Evolutionary conservation across 257 asterid genomes (phyloP).

Genomic region (Sherardia arvensis): DNA sequence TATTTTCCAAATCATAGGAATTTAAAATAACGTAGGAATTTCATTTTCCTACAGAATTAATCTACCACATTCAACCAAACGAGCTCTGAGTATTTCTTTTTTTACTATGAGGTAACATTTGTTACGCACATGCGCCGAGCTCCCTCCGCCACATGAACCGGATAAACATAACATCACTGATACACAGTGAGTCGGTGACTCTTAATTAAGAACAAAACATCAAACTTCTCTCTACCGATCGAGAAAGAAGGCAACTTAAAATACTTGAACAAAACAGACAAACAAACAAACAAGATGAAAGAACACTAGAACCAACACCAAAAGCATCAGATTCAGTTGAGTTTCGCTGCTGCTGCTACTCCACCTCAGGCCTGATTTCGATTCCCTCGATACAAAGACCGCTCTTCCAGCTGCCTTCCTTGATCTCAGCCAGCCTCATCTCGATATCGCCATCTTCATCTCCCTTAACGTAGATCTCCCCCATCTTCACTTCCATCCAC

Average conservation of each 20-base stretch:
- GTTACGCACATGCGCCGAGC: no score
- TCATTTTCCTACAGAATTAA: no score
- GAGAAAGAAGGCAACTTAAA: background rate
- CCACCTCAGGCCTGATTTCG: constrained; percentile 61
- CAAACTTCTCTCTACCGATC: no score
- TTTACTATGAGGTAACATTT: no score
- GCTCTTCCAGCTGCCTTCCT: constrained; percentile 51
- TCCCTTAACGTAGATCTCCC: constrained; percentile 41
- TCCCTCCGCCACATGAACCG: no score
- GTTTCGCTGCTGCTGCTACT: no score
- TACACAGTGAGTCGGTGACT: background rate
- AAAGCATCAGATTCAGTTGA: background rate
- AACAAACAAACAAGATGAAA: no score
- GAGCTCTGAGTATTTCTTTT: no score
- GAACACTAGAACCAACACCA: background rate
- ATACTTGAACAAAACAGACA: no score
- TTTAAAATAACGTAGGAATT: no score
- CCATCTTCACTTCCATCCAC: constrained; percentile 79
- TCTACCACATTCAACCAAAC: no score
- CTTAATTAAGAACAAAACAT: background rate
- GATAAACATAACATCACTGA: background rate
- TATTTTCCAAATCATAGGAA: no score
- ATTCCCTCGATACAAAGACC: constrained; percentile 73
- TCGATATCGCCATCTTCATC: constrained; percentile 45
- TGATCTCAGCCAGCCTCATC: constrained; percentile 42